Base-by-base conservation (phyloP, 1,139 yeast genomes). In the Hyphopichia burtonii region DNA sequence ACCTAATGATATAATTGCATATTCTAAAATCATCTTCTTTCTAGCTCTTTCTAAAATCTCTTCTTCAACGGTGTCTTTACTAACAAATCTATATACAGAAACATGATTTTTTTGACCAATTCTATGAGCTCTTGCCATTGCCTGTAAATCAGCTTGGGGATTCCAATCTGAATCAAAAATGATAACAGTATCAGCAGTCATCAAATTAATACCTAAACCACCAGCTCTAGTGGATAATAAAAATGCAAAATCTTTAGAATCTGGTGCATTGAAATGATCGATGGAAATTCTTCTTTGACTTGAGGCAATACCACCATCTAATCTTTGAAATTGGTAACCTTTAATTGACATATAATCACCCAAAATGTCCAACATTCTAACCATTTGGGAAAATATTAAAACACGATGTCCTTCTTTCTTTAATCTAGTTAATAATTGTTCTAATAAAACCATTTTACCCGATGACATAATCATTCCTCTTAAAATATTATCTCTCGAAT, bases 111-210 rank as follows among this genome's bases (percentile, higher is more conserved):
- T 93, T 63, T 93, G 99, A 14, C 99, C 99, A 58, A 93, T 93
- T 73, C 99, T 83, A 67, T 93, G 99, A 3, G 99, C 99, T 67
- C 99, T 83, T 0, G 99, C 99, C 99, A 94, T 94, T 4, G 99
- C 99, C 66, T 93, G 98, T 53, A 91, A 71, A 75, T 91, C 99
- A 1, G 98, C 98, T 65, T 93, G 98, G 1, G 98, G 98, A 59
- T 93, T 93, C 99, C 99, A 93, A 69, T 93, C 99, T 11, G 96
- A 87, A 66, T 93, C 99, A 66, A 93, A 93, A 36, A 93, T 90
- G 53, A 93, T 88, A 30, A 93, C 99, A 4, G 99, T 93, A 59
- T 93, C 99, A 3, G 99, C 99, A 5, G 99, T 93, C 98, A 91
- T 93, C 60, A 94, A 75, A 61, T 93, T 93, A 60, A 93, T 94